Evolutionary conservation across 306 rosid genomes (phyloP).

Genomic region (Ormosia semicastrata): DNA sequence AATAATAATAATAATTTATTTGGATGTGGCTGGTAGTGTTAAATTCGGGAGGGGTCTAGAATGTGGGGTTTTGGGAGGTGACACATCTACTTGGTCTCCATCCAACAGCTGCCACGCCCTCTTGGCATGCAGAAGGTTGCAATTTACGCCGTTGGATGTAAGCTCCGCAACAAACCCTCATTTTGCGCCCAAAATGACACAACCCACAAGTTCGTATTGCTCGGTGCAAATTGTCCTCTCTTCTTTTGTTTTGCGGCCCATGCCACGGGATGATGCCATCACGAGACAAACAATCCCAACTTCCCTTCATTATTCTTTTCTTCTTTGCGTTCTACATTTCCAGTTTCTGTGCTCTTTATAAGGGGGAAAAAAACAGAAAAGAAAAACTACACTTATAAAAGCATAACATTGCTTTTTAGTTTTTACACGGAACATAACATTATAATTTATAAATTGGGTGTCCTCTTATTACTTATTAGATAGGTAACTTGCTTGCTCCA

Average conservation of each 20-base stretch:
- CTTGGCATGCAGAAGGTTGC: conserved; percentile 17
- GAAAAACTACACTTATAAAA: neutral
- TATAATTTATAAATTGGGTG: neutral
- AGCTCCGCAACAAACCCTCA: neutral
- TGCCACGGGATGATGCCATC: neutral
- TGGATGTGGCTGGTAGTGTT: neutral
- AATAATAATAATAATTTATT: neutral
- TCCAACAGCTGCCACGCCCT: conserved; percentile 25
- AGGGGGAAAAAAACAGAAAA: neutral
- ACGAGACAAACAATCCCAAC: neutral
- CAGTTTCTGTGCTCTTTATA: neutral
- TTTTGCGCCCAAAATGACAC: neutral
- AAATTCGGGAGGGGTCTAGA: conserved; percentile 13
- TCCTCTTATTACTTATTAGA: neutral
- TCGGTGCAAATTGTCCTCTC: neutral
- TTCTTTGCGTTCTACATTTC: neutral
- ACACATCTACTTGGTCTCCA: conserved; percentile 16
- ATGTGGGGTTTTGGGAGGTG: neutral
- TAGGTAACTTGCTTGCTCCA: neutral
- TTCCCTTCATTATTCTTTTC: neutral
- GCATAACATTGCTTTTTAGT: neutral
- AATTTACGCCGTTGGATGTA: neutral
- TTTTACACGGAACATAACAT: neutral
- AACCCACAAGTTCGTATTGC: neutral
- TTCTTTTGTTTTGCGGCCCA: neutral